Evolutionary conservation across 192 early-diverging fungal genomes (phyloP), one percentile per base, ranked within the genome.

Genomic region (Mortierella claussenii): DNA sequence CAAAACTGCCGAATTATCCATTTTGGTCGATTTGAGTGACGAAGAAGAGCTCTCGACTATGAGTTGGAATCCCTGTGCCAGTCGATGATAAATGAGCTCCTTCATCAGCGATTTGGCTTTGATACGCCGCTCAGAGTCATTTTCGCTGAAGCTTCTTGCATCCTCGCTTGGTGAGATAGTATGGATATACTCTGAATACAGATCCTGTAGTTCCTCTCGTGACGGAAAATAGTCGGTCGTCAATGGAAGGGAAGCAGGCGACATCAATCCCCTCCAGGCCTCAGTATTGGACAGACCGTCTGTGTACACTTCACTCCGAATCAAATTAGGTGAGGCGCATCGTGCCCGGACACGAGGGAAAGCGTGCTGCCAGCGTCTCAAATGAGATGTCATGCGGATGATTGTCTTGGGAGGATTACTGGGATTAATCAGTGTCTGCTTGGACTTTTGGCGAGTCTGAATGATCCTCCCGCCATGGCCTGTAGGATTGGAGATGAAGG

Each of bases 51-150:
- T 53, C 54, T 55, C 80, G 12, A 88, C 84, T 54, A 97, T 90
- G 13, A 97, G 82, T 79, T 97, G 96, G 69, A 95, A 98, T 24
- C 96, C 96, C 73, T 99, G 95, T 36, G 90, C 85, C 40, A 99
- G 65, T n/a, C 97, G 87, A 79, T 96, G 95, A 30, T 87, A 87
- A 11, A 97, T 86, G 74, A 99, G 84, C 76, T 98, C 96, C 23
- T 86, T 85, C 33, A 97, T 81, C 36, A 97, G 81, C 18, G 75
- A 81, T 53, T 60, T 81, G 60, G 55, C 78, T 60, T 46, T 83
- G 46, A 49, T 75, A 56, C 20, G 78, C 55, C 60, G 78, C n/a
- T 49, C 42, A 50, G 53, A 51, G 46, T 85, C 82, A 36, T 73
- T 74, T 4, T 71, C 82, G 40, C 71, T 71, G 42, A 80, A 81